phyloP scores from a whole-genome alignment of 371 early-diverging fungal genomes.

The Lichtheimia hyalospora region DNA sequence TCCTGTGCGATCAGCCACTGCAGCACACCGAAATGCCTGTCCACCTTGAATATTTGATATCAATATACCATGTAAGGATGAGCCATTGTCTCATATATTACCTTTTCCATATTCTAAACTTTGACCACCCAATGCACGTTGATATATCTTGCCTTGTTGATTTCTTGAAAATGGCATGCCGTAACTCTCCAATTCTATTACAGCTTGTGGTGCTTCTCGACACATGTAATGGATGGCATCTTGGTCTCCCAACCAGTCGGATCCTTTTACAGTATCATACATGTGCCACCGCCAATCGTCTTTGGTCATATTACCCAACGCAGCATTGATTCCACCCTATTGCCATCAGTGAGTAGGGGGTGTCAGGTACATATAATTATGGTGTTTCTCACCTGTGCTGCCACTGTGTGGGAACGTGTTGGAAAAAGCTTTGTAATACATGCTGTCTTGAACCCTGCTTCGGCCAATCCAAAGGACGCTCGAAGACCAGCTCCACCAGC shows the following conservation, averaged over 20 bases:
- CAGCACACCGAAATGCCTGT: conserved; percentile 97
- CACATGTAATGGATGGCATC: conserved; percentile 99
- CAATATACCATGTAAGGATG: neutral
- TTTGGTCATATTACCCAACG: conserved; percentile 98
- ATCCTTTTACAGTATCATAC: conserved; percentile 99
- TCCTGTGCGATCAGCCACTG: conserved; percentile 98
- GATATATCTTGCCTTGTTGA: conserved; percentile 96
- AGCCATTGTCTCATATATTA: too few relatives aligned
- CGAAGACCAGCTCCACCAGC: conserved; percentile 99
- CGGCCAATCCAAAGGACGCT: conserved; percentile 97
- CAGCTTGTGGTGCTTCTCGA: conserved; percentile 94
- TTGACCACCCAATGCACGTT: conserved; percentile 98
- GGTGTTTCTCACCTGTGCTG: conserved; percentile 78
- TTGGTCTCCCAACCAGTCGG: conserved; percentile 98
- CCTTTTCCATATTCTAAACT: conserved; percentile 90
- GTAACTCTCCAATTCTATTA: conserved; percentile 97
- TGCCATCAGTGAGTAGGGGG: neutral
- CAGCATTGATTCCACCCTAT: conserved; percentile 98
- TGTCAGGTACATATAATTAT: neutral
- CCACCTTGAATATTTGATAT: conserved; percentile 68
- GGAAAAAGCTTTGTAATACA: conserved; percentile 98
- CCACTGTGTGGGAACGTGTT: conserved; percentile 97
- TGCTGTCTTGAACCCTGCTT: conserved; percentile 97
- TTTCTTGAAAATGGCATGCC: conserved; percentile 98
- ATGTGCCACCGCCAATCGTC: conserved; percentile 99